Evolutionary conservation across 2,329 filamentous ascomycete genomes (phyloP), one percentile per base, ranked within the genome.

Genomic region (Arachnomyces sp.): DNA sequence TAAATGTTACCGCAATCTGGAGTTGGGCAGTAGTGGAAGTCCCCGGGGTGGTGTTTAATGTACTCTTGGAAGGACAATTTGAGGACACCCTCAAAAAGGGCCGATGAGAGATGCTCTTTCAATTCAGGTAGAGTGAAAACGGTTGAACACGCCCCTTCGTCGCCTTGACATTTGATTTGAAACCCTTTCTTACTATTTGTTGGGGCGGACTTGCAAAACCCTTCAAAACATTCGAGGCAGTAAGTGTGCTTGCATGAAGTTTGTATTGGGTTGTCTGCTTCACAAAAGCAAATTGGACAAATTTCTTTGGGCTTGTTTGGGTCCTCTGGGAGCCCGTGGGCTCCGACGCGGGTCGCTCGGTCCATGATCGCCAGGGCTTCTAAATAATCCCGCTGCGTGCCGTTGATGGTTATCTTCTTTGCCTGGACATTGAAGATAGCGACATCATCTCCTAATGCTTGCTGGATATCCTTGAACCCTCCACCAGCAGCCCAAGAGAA

Each of bases 1-100:
- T 72, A 73, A 7, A 71, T 49, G 13, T 60, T 57, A 4, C 46
- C 53, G 41, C 69, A 73, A 45, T 69, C 65, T 0, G 66, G 58
- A 0, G 64, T 67, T 2, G 66, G 63, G 38, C 70, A 73, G 44
- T 61, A 61, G 3, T 52, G 58, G 8, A 71, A 51, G 1, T 44
- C 30, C 7, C 52, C 30, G 1, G 61, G 59, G 20, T 58, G 52
- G 3, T 44, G 54, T 4, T 52, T 54, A 28, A 69, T 44, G 42
- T 68, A 58, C 0, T 56, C 49, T 2, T 46, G 41, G 38, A 68
- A 65, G 0, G 65, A 64, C 1, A 49, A 46, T n/a, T 60, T 43
- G 3, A 69, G 54, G 2, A 69, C n/a, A 11, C 51, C 48, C 31
- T 70, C 65, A 12, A 68, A 60, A 29, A 47, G 43, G 11, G 43